These are phyloP conservation scores for Penicillium psychrosexuale DNA, from an alignment of 2,329 filamentous ascomycete genomes.

Conservation along the genomic window DNA sequence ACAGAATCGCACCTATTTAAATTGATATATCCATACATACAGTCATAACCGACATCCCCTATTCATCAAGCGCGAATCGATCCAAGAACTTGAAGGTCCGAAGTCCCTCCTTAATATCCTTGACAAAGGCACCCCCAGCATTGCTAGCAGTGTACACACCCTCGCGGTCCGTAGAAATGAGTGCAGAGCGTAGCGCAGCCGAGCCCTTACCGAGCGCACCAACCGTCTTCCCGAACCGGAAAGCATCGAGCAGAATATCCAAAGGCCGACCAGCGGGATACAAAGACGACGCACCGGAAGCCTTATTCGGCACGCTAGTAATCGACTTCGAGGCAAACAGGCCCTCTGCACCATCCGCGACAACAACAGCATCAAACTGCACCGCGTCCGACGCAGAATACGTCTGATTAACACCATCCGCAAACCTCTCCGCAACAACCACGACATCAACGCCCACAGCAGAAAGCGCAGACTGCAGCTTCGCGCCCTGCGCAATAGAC, in stretches of 20 bases:
- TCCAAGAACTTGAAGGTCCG: slow-evolving; percentile 64
- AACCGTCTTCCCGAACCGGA: slow-evolving; percentile 68
- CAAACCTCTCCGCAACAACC: slow-evolving; percentile 60
- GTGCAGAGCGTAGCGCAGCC: slow-evolving; percentile 42
- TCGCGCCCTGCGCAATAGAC: slow-evolving; percentile 50
- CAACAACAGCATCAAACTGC: slow-evolving; percentile 51
- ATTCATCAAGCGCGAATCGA: slow-evolving; percentile 52
- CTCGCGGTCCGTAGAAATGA: slow-evolving; percentile 40
- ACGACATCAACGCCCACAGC: slow-evolving; percentile 52
- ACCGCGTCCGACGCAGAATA: slow-evolving; percentile 62
- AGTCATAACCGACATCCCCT: not conserved
- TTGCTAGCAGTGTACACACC: slow-evolving; percentile 36
- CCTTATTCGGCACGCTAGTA: slow-evolving; percentile 21
- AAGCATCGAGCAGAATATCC: slow-evolving; percentile 62
- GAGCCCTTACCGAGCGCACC: slow-evolving; percentile 54
- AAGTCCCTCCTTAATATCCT: slow-evolving; percentile 57
- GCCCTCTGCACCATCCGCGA: slow-evolving; percentile 53
- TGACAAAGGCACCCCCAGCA: slow-evolving; percentile 42
- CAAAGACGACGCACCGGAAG: slow-evolving; percentile 52
- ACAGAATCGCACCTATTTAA: not conserved
- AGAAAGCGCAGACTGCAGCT: slow-evolving; percentile 47
- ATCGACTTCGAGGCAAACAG: slow-evolving; percentile 46
- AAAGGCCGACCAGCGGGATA: slow-evolving; percentile 63
- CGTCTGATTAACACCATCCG: slow-evolving; percentile 56
- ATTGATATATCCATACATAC: slow-evolving; percentile 2